phyloP scores from a whole-genome alignment of 148 eudicot species.

The Mesembryanthemum crystallinum region DNA sequence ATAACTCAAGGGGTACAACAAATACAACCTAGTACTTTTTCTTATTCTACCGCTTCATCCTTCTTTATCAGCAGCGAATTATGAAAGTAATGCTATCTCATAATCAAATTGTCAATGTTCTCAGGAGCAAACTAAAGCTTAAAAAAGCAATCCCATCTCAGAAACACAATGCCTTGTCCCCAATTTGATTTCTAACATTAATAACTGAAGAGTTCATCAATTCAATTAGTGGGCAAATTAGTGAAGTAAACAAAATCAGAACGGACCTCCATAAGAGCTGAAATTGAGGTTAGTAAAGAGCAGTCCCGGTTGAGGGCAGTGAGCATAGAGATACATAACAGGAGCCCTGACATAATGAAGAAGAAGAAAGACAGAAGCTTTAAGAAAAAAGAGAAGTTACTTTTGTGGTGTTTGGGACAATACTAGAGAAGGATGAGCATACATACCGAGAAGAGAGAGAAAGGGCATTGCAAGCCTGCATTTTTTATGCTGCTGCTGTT shows the following conservation, averaged over 20 bases:
- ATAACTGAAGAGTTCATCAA: background rate
- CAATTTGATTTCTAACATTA: background rate
- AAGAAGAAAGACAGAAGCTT: too few relatives aligned
- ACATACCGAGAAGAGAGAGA: conserved; percentile 24
- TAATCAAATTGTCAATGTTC: background rate
- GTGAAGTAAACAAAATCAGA: background rate
- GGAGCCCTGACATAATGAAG: conserved; percentile 17
- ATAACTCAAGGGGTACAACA: background rate
- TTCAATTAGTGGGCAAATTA: background rate
- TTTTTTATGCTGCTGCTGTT: background rate
- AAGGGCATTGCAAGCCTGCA: conserved; percentile 23
- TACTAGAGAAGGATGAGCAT: background rate
- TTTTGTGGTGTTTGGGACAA: too few relatives aligned
- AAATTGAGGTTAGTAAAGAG: conserved; percentile 16
- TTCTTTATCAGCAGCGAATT: background rate
- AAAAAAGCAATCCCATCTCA: background rate
- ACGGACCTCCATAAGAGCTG: conserved; percentile 23
- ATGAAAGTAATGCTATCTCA: background rate
- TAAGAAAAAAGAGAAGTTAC: background rate
- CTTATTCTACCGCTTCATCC: background rate
- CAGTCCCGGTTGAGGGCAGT: conserved; percentile 20
- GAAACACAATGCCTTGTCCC: too few relatives aligned
- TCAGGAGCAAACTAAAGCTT: background rate
- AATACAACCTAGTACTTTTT: background rate
- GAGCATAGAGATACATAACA: conserved; percentile 17